Conservation (phyloP, 1,139 yeast genomes). For the Suzukiozyma palmioleophila region DNA sequence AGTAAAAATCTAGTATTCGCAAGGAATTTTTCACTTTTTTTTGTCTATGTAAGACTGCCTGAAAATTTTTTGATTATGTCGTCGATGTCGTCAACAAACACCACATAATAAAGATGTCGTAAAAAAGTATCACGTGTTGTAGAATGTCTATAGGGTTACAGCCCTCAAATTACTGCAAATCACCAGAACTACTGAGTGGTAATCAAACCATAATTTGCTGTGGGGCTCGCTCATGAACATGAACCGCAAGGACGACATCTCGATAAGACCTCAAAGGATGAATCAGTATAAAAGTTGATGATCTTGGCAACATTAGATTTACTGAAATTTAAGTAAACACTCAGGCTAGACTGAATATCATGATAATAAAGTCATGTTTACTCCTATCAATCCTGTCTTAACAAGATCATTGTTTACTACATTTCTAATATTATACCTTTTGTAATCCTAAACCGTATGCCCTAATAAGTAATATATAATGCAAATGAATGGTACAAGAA, state of each 20-base stretch:
- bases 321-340: too few relatives aligned
- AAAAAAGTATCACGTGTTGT: not conserved
- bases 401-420: too few relatives aligned
- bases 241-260: too few relatives aligned
- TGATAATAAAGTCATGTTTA: too few relatives aligned
- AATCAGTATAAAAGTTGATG: too few relatives aligned
- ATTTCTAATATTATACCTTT: not conserved
- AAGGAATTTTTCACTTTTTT: not conserved
- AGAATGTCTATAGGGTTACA: not conserved
- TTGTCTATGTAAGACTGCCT: slow-evolving; percentile 2
- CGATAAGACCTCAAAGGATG: too few relatives aligned
- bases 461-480: slow-evolving; percentile 1
- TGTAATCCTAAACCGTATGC: not conserved
- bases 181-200: not conserved
- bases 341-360: too few relatives aligned
- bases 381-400: too few relatives aligned
- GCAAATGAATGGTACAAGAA: slow-evolving; percentile 1
- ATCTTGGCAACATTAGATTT: too few relatives aligned
- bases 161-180: not conserved
- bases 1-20: not conserved
- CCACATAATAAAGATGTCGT: not conserved
- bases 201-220: too few relatives aligned
- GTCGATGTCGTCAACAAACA: not conserved
- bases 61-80: not conserved
- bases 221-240: too few relatives aligned